These are phyloP conservation scores for Hypholoma sublateritium DNA, from an alignment of 768 basidiomycete species.

Conservation along the genomic window DNA sequence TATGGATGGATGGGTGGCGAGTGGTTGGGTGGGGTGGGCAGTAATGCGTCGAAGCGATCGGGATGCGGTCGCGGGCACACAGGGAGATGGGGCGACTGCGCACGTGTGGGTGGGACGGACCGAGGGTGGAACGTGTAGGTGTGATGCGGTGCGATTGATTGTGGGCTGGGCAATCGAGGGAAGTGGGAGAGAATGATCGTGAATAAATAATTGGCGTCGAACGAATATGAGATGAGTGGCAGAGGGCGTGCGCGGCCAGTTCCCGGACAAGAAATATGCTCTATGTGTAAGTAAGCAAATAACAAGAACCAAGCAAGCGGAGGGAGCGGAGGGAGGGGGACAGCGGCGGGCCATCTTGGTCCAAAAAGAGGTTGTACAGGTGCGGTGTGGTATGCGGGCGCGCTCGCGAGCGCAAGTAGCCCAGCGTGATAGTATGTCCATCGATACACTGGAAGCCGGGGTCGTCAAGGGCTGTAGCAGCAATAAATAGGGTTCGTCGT, in stretches of 20 bases:
- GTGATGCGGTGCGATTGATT: conserved; percentile 1
- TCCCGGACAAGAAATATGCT: not conserved
- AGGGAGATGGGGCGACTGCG: not conserved
- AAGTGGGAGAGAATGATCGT: not conserved
- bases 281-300: conserved; percentile 2
- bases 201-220: not conserved
- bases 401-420: not conserved
- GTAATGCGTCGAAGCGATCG: not conserved
- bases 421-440: not conserved
- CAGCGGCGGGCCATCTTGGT: not conserved
- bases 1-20: not conserved
- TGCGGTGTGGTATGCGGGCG: not conserved
- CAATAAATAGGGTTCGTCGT: conserved; percentile 3
- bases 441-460: not conserved
- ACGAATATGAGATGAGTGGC: not conserved
- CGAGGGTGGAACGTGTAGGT: not conserved
- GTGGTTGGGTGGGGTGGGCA: not conserved
- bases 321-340: not conserved
- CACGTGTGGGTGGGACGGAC: not conserved
- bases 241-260: not conserved
- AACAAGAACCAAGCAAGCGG: conserved; percentile 7
- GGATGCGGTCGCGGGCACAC: not conserved
- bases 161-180: not conserved
- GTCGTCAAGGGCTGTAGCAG: conserved; percentile 1
- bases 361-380: not conserved